Conservation (phyloP, 1,139 yeast species). For the Dujonia santamariae region DNA sequence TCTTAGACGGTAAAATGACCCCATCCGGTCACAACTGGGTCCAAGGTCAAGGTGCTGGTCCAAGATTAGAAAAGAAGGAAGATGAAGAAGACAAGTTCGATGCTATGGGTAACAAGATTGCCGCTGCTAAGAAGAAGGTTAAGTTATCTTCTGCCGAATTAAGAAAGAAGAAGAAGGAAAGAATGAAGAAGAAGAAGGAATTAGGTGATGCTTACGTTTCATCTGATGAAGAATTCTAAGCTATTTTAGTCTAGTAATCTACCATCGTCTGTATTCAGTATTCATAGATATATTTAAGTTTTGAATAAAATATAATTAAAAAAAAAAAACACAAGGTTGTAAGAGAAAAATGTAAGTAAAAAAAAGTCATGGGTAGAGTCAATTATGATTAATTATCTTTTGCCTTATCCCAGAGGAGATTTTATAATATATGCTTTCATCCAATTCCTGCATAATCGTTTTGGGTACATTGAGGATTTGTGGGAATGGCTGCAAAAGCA, state of each 20-base stretch:
- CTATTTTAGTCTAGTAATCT: conserved; percentile 9
- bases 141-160: conserved; percentile 98
- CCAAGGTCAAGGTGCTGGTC: conserved; percentile 99
- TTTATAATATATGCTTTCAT: too few relatives aligned
- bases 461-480: not conserved
- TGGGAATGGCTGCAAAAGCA: not conserved
- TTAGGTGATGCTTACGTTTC: conserved; percentile 99
- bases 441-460: conserved; percentile 2
- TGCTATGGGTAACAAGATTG: conserved; percentile 99
- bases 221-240: conserved; percentile 66
- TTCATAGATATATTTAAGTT: conserved; percentile 11
- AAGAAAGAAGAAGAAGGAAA: conserved; percentile 99
- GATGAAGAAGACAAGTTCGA: conserved; percentile 98
- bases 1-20: conserved; percentile 94
- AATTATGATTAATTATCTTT: too few relatives aligned
- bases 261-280: conserved; percentile 4
- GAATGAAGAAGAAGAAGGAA: conserved; percentile 99
- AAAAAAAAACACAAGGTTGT: not conserved
- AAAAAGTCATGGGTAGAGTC: too few relatives aligned
- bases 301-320: conserved; percentile 3
- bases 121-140: conserved; percentile 91
- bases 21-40: conserved; percentile 99
- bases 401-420: too few relatives aligned
- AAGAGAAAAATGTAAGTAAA: not conserved
- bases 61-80: conserved; percentile 94